Conservation (phyloP, 305 asterid genomes). For the Solanum aculeatissimum region DNA sequence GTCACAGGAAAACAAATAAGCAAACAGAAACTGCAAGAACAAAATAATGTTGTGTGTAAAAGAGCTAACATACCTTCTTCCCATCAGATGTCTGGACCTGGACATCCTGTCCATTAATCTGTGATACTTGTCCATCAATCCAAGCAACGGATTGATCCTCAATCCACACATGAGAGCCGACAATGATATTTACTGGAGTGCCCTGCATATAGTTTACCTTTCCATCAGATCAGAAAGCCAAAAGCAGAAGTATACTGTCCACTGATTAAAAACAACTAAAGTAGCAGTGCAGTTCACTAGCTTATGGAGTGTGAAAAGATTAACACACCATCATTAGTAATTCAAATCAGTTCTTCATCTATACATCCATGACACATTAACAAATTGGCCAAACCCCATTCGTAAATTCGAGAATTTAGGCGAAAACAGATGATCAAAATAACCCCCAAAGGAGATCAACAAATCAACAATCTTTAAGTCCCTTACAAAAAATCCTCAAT, state of each 20-base stretch:
- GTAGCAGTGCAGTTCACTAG: background rate
- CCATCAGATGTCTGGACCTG: constrained; percentile 6
- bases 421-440: background rate
- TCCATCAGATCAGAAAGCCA: background rate
- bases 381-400: background rate
- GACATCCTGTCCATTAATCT: constrained; percentile 5
- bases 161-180: constrained; percentile 13
- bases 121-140: constrained; percentile 13
- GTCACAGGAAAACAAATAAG: background rate
- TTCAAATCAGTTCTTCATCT: background rate
- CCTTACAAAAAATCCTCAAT: background rate
- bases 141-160: constrained; percentile 6
- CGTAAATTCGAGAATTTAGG: background rate
- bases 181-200: constrained; percentile 12
- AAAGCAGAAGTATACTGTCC: background rate
- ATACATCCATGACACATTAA: background rate
- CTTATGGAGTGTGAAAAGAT: background rate
- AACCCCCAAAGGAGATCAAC: background rate
- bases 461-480: background rate
- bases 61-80: background rate
- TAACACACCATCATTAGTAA: background rate
- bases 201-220: background rate
- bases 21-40: background rate
- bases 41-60: background rate
- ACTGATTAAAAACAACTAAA: background rate